A percentile compares a stretch with the other conserved stretches of the same genome.
Evolutionary conservation across 345 rosid genomes (phyloP).

Genomic region (Raphanus raphanistrum): DNA sequence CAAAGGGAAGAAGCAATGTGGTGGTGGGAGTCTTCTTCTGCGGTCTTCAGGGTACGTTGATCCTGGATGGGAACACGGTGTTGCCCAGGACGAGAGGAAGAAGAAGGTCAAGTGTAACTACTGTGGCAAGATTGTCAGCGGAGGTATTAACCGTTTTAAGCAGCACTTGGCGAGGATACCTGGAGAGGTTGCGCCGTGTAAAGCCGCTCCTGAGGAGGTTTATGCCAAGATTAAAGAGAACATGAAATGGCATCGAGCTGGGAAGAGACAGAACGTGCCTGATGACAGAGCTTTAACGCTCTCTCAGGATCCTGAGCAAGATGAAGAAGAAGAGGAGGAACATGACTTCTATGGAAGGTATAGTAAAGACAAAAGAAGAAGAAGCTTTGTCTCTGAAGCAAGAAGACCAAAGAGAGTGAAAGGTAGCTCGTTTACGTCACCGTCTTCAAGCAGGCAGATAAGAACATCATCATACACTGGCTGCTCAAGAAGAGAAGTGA

Average conservation of each 20-base stretch:
- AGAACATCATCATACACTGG: slow-evolving; percentile 25
- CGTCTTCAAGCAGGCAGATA: slow-evolving; percentile 43
- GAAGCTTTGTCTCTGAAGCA: slow-evolving; percentile 48
- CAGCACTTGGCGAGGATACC: slow-evolving; percentile 84
- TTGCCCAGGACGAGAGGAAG: slow-evolving; percentile 77
- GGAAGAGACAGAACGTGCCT: slow-evolving; percentile 58
- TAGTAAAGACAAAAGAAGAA: slow-evolving; percentile 52
- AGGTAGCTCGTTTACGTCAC: slow-evolving; percentile 43
- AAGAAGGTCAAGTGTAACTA: slow-evolving; percentile 78
- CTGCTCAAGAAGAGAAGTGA: slow-evolving; percentile 50
- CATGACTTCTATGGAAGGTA: slow-evolving; percentile 49
- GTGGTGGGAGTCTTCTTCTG: slow-evolving; percentile 36
- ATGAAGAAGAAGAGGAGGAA: slow-evolving; percentile 46
- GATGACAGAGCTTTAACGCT: slow-evolving; percentile 50
- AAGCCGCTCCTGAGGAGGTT: slow-evolving; percentile 70
- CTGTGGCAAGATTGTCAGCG: slow-evolving; percentile 68
- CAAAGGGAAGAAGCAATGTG: slow-evolving; percentile 49
- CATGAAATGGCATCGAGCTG: slow-evolving; percentile 80
- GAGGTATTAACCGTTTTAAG: slow-evolving; percentile 79
- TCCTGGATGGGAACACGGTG: slow-evolving; percentile 86
- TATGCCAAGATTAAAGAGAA: slow-evolving; percentile 73
- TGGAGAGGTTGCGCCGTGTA: slow-evolving; percentile 76
- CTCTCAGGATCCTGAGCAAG: slow-evolving; percentile 60
- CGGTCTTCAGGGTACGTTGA: slow-evolving; percentile 75
- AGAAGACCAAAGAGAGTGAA: slow-evolving; percentile 48